Conservation (phyloP, 2,329 filamentous ascomycete species). For the Coniochaeta sp. region DNA sequence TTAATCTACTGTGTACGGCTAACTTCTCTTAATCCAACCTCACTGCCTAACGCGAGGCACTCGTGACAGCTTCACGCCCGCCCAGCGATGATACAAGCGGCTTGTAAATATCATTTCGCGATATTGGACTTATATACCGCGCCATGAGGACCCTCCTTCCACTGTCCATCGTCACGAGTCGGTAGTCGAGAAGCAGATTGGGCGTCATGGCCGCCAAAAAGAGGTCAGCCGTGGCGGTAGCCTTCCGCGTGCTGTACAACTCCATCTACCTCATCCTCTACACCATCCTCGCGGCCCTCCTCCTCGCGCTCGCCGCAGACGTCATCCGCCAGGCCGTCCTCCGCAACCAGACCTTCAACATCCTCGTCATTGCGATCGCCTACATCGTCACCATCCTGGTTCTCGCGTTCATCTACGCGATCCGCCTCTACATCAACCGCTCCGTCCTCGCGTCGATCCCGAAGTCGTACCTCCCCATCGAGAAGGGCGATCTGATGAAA, state of each 20-base stretch:
- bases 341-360: slow-evolving; percentile 64
- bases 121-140: not conserved
- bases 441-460: slow-evolving; percentile 76
- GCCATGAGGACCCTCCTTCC: not conserved
- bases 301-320: slow-evolving; percentile 76
- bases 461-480: slow-evolving; percentile 77
- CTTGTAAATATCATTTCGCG: not conserved
- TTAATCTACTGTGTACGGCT: not conserved
- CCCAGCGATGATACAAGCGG: not conserved
- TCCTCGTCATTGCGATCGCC: slow-evolving; percentile 71
- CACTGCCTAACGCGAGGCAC: not conserved
- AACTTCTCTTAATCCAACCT: not conserved
- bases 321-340: slow-evolving; percentile 69
- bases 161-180: not conserved
- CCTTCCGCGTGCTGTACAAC: slow-evolving; percentile 77
- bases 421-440: slow-evolving; percentile 80
- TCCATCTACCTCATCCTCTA: slow-evolving; percentile 71
- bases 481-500: slow-evolving; percentile 73
- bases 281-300: slow-evolving; percentile 63
- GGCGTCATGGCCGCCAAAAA: slow-evolving; percentile 11
- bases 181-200: not conserved
- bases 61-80: not conserved
- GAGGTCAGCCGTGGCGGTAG: slow-evolving; percentile 39
- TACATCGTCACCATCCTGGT: slow-evolving; percentile 68
- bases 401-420: slow-evolving; percentile 69